Conservation (phyloP, 176 grass and related monocot genomes). For the Zea mays region Zm-B73-REFERENCE-NAM-5.0 NC_050097.1:50662501-50663000, state of each 20-base stretch:
- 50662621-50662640: slow-evolving; percentile 60
- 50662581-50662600: slow-evolving; percentile 54
- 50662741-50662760: slow-evolving; percentile 51
- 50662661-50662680: slow-evolving; percentile 68
- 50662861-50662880: slow-evolving; percentile 51
- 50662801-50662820: slow-evolving; percentile 14
- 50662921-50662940: slow-evolving; percentile 41
- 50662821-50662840: slow-evolving; percentile 51
- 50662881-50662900: slow-evolving; percentile 53
- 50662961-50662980: slow-evolving; percentile 58
- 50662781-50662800: slow-evolving; percentile 32
- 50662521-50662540: slow-evolving; percentile 59
- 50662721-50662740: slow-evolving; percentile 39
- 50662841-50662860: slow-evolving; percentile 60
- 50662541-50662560: slow-evolving; percentile 93
- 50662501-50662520: slow-evolving; percentile 73
- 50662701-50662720: slow-evolving; percentile 41
- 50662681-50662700: slow-evolving; percentile 77
- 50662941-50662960: slow-evolving; percentile 30
- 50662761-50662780: slow-evolving; percentile 54
- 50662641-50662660: slow-evolving; percentile 75
- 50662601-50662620: slow-evolving; percentile 41
- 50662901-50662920: slow-evolving; percentile 56
- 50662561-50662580: slow-evolving; percentile 69
- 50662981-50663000: slow-evolving; percentile 47